These are phyloP conservation scores for Cutaneotrichosporon sp. DNA, from an alignment of 1,284 basidiomycete genomes.

Conservation along the genomic window DNA sequence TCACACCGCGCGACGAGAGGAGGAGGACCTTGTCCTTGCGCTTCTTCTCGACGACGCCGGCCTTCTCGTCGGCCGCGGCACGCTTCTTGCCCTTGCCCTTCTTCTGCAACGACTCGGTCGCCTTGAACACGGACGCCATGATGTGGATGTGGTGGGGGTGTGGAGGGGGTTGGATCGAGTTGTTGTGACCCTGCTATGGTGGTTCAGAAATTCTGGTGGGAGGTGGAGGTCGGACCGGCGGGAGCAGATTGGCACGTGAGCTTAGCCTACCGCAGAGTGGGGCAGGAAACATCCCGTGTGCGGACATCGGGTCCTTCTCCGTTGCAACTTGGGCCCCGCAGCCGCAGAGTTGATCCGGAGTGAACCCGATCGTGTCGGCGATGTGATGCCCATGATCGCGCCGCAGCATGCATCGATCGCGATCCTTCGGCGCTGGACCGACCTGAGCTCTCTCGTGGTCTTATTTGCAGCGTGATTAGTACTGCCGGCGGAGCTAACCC, in stretches of 20 bases:
- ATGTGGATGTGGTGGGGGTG: constrained; percentile 2
- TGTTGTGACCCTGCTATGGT: constrained; percentile 1
- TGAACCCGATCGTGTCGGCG: too few relatives aligned
- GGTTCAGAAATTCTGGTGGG: constrained; percentile 6
- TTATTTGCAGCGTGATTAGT: not conserved
- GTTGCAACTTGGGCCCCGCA: not conserved
- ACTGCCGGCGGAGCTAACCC: too few relatives aligned
- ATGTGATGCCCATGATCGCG: too few relatives aligned
- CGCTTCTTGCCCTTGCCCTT: constrained; percentile 31
- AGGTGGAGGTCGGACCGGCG: not conserved
- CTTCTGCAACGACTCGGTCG: constrained; percentile 21
- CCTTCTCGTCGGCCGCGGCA: constrained; percentile 12
- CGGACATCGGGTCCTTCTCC: not conserved
- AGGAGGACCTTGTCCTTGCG: constrained; percentile 73
- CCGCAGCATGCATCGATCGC: not conserved
- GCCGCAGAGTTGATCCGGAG: too few relatives aligned
- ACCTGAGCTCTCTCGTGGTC: too few relatives aligned
- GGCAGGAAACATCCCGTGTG: too few relatives aligned
- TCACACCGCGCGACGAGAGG: constrained; percentile 91
- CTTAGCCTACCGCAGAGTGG: not conserved
- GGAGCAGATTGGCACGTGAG: not conserved
- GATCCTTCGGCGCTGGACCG: too few relatives aligned
- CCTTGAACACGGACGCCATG: constrained; percentile 28
- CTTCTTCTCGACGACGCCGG: constrained; percentile 36
- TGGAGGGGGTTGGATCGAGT: not conserved